phyloP scores from a whole-genome alignment of 169 alveolate genomes.

The Besnoitia besnoiti region DNA sequence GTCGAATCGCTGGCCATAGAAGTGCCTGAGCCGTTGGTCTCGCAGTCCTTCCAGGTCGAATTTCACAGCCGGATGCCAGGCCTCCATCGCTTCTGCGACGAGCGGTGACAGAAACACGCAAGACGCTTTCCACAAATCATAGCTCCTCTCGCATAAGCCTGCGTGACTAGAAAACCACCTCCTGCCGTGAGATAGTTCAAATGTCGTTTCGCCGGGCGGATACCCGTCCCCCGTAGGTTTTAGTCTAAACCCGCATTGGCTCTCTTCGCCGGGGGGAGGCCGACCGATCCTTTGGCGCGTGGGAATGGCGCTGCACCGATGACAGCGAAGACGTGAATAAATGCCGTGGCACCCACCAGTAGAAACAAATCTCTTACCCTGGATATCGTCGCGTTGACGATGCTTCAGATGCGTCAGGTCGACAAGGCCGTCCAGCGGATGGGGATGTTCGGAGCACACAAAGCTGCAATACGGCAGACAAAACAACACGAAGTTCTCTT shows the following conservation, averaged over 20 bases:
- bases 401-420: conserved; percentile 77
- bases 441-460: conserved; percentile 76
- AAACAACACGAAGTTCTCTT: background rate
- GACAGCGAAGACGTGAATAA: too few species aligned
- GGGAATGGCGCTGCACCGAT: too few species aligned
- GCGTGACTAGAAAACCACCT: too few species aligned
- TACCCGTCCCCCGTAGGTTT: too few species aligned
- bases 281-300: too few species aligned
- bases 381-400: conserved; percentile 84
- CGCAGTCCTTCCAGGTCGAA: conserved; percentile 82
- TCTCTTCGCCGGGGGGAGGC: too few species aligned
- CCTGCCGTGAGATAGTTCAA: too few species aligned
- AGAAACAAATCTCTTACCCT: conserved; percentile 73
- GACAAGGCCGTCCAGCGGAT: conserved; percentile 73
- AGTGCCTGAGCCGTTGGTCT: conserved; percentile 83
- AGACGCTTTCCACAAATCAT: too few species aligned
- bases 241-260: too few species aligned
- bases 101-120: background rate
- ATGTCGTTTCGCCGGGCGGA: too few species aligned
- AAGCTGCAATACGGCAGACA: conserved; percentile 43
- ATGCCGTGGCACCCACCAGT: too few species aligned
- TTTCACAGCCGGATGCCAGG: conserved; percentile 75
- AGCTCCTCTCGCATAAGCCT: too few species aligned
- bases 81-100: conserved; percentile 28
- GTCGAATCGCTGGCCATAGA: conserved; percentile 83